Percentiles rank a stretch among this genome's conserved stretches.
Evolutionary conservation across 2,329 filamentous ascomycete species (phyloP).

Genomic region (Amauroascus niger): DNA sequence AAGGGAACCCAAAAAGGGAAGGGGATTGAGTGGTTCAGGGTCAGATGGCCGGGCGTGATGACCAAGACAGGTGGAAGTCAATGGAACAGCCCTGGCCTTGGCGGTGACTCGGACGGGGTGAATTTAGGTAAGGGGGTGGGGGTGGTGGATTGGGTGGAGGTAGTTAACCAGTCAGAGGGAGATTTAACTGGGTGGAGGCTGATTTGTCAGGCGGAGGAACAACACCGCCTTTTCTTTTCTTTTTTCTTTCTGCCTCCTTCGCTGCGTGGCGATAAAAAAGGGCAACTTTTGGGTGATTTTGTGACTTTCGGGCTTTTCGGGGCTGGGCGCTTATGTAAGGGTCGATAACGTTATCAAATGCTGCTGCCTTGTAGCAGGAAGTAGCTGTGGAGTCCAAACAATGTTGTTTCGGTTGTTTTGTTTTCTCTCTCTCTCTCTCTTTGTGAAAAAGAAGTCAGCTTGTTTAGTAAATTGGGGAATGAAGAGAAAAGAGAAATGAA

Average conservation of each 20-base stretch:
- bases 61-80: conserved; percentile 22
- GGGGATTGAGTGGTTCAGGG: conserved; percentile 5
- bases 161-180: no score
- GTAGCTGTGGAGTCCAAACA: no score
- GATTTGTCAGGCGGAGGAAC: conserved; percentile 11
- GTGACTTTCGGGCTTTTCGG: no score
- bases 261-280: conserved; percentile 8
- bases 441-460: no score
- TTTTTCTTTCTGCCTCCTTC: no score
- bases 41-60: conserved; percentile 20
- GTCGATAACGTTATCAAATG: not conserved
- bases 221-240: no score
- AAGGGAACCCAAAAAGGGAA: not conserved
- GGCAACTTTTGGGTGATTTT: no score
- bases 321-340: not conserved
- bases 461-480: no score
- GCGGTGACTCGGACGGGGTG: no score
- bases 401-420: no score
- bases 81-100: conserved; percentile 22
- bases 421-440: no score
- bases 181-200: not conserved
- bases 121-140: no score
- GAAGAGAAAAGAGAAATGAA: not conserved
- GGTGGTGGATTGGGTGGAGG: not conserved
- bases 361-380: not conserved